Base-by-base conservation (phyloP, 306 rosid genomes). In the Acacia acuminata region DNA sequence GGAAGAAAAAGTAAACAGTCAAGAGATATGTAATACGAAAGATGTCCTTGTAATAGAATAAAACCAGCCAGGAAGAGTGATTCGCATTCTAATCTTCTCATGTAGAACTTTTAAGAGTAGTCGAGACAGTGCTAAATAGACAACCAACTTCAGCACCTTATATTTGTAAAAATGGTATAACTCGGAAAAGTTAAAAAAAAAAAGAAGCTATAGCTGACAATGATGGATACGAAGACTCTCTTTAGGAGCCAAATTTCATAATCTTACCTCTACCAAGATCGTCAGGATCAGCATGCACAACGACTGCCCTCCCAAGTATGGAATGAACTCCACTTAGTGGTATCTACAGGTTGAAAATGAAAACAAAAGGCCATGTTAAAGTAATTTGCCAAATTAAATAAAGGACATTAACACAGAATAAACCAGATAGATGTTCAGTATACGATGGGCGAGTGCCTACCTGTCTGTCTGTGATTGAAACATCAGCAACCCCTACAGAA, bases 261-360 rank as follows among this genome's bases (percentile, higher is more conserved):
- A 78, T 71, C 82, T 79, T 86, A 90, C 93, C 96, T 78, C 78
- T 85, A 69, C 96, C 92, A 82, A 91, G 96, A 84, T 90, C 96
- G 83, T 91, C 96, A 13, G 92, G 91, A 90, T 91, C 96, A 69
- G 92, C 93, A 66, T 92, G 96, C 74, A 92, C 94, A 70, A 90
- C 92, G 17, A 88, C 92, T 8, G 92, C 94, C 80, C 94, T 85
- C 40, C 94, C 94, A 16, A 92, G 85, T 61, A 92, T 84, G 65
- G 94, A 92, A 86, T 92, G 90, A 82, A 83, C 84, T 24, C 91
- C 96, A 78, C 58, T 83, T 22, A 92, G 86, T 10, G 87, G 88
- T 82, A 92, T 84, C 94, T 92, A 65, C 87, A 76, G 22, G 79
- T 75, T 79, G 75, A 66, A 69, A 61, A 66, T 7, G 60, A 53